Evolutionary conservation across 768 basidiomycete species (phyloP).

Genomic region (Panus rudis): DNA sequence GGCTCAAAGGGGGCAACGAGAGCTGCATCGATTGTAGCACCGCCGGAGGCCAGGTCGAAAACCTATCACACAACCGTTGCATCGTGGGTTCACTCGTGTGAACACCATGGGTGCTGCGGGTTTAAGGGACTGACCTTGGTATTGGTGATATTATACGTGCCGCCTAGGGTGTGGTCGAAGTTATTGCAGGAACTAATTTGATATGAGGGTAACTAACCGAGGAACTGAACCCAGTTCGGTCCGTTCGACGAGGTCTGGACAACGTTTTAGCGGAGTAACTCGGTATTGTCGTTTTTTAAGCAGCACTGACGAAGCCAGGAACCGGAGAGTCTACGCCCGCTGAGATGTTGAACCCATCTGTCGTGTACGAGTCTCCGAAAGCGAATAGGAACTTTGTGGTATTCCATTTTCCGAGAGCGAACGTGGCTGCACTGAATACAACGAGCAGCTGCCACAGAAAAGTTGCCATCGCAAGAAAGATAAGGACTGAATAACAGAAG

Average conservation of each 20-base stretch:
- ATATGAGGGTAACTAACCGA: slow-evolving; percentile 35
- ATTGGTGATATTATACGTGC: slow-evolving; percentile 48
- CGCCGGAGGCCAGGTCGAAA: slow-evolving; percentile 31
- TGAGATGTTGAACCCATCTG: slow-evolving; percentile 53
- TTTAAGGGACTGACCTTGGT: slow-evolving; percentile 32
- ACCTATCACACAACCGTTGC: slow-evolving; percentile 37
- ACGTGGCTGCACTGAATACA: slow-evolving; percentile 10
- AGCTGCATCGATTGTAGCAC: slow-evolving; percentile 30
- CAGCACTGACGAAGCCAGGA: slow-evolving; percentile 44
- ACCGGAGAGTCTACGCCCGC: slow-evolving; percentile 44
- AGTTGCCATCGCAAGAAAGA: slow-evolving; percentile 8
- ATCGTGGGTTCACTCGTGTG: slow-evolving; percentile 7
- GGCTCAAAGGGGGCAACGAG: slow-evolving; percentile 30
- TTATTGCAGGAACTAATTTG: slow-evolving; percentile 1
- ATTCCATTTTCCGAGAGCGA: slow-evolving; percentile 32
- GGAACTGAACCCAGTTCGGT: slow-evolving; percentile 53
- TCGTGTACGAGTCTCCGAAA: slow-evolving; percentile 60
- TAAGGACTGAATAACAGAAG: not conserved
- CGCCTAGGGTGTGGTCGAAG: slow-evolving; percentile 24
- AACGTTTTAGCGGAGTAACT: not conserved
- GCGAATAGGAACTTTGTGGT: slow-evolving; percentile 47
- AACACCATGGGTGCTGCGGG: not conserved
- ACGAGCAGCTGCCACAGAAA: slow-evolving; percentile 2
- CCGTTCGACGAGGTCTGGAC: slow-evolving; percentile 52
- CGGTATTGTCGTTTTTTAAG: too few relatives aligned